Percentiles rank a stretch among this genome's conserved stretches.
Conservation (phyloP, 2,329 filamentous ascomycete genomes). For the Monilinia aucupariae region DNA sequence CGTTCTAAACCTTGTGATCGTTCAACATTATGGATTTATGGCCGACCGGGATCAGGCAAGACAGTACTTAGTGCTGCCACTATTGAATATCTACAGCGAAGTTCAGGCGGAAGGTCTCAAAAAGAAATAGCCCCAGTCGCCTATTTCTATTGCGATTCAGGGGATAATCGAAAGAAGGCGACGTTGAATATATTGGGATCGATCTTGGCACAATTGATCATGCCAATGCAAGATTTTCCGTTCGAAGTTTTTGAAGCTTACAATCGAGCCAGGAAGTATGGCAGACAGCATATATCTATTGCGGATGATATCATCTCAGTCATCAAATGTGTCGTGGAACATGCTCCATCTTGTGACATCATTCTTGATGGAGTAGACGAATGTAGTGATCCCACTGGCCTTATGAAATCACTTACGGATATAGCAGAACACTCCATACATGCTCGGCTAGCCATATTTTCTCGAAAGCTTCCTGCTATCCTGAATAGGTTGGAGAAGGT, state of each 20-base stretch:
- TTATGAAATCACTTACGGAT: not conserved
- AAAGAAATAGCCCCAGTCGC: not conserved
- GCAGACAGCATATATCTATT: slow-evolving; percentile 11
- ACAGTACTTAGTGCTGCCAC: slow-evolving; percentile 5
- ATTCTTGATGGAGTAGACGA: slow-evolving; percentile 14
- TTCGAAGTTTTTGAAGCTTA: slow-evolving; percentile 1
- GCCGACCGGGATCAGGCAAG: slow-evolving; percentile 8
- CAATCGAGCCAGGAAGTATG: slow-evolving; percentile 10
- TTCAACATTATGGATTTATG: slow-evolving; percentile 7
- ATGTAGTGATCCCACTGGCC: not conserved
- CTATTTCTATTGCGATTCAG: slow-evolving; percentile 13
- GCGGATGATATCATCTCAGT: not conserved
- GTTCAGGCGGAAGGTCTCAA: too few species aligned
- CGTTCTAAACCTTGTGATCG: not conserved
- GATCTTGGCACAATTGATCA: slow-evolving; percentile 11
- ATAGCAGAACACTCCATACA: not conserved
- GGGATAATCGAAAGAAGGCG: not conserved
- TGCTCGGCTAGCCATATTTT: not conserved
- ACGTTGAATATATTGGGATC: slow-evolving; percentile 9
- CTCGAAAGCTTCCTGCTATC: slow-evolving; percentile 7
- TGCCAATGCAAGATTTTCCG: not conserved
- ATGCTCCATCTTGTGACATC: not conserved
- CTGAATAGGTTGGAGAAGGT: not conserved
- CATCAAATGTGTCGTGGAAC: not conserved
- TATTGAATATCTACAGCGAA: not conserved